Evolutionary conservation across 164 flowering plant species (phyloP).

Genomic region (Magnolia officinalis): DNA sequence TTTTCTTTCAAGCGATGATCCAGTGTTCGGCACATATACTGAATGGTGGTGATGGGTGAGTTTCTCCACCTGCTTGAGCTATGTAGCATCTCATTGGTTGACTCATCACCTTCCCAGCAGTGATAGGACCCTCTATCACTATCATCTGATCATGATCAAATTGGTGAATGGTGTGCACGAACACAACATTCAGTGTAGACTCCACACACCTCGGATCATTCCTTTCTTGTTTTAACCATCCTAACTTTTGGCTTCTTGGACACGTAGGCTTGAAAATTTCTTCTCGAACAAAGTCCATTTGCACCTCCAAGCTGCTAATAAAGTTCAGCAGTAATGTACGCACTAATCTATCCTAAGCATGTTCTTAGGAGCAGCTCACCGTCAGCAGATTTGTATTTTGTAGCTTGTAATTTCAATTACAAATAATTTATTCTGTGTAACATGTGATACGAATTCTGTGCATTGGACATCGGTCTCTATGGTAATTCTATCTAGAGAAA

Average conservation of each 20-base stretch:
- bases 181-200: too few species aligned
- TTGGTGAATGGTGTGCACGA: neutral
- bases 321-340: constrained; percentile 40
- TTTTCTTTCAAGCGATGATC: neutral
- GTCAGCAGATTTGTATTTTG: too few species aligned
- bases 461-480: too few species aligned
- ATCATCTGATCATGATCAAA: neutral
- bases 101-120: neutral
- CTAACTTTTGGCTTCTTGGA: neutral
- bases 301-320: constrained; percentile 57
- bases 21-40: neutral
- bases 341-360: too few species aligned
- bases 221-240: neutral
- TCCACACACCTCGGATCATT: neutral
- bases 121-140: neutral
- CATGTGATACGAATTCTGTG: too few species aligned
- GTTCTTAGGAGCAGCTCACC: too few species aligned
- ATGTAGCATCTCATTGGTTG: neutral
- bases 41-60: neutral
- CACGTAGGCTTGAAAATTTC: constrained; percentile 66
- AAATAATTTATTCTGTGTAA: too few species aligned
- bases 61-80: neutral
- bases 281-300: constrained; percentile 70
- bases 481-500: too few species aligned
- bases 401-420: too few species aligned